A percentile compares a stretch with the other conserved stretches of the same genome.
Conservation (phyloP, 352 stramenopile genomes). For the Phytophthora megakarya region DNA sequence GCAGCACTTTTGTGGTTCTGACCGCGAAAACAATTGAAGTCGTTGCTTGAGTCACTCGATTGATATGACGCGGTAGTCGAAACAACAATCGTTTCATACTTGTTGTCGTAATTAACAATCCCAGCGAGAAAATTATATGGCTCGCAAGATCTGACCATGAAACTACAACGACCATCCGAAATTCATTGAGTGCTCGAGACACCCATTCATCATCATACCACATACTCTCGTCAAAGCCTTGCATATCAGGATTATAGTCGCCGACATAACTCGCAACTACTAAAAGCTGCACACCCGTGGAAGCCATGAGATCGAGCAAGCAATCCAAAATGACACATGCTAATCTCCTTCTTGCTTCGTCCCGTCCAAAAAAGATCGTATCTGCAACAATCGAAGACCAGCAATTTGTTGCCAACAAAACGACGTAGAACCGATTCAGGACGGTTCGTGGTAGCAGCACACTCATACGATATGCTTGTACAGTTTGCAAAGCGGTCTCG, state of each 20-base stretch:
- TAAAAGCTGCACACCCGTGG: constrained; percentile 21
- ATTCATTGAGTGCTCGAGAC: constrained; percentile 30
- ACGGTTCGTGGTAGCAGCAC: constrained; percentile 20
- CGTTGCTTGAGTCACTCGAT: constrained; percentile 3
- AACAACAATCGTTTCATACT: constrained; percentile 34
- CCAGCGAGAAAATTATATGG: constrained; percentile 26
- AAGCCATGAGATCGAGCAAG: constrained; percentile 26
- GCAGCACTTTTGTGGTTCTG: not conserved
- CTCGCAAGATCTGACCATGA: constrained; percentile 34
- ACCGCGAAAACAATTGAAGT: constrained; percentile 10
- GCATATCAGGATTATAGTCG: constrained; percentile 10
- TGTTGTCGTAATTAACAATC: constrained; percentile 24
- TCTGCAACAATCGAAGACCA: constrained; percentile 24
- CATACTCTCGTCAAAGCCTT: constrained; percentile 16
- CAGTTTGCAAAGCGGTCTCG: constrained; percentile 31
- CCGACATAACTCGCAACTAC: constrained; percentile 19
- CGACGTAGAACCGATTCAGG: constrained; percentile 42
- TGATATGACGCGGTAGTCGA: constrained; percentile 1
- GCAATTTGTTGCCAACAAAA: constrained; percentile 31
- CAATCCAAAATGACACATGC: constrained; percentile 28
- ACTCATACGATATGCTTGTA: constrained; percentile 40
- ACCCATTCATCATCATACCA: constrained; percentile 44
- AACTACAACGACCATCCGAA: constrained; percentile 32
- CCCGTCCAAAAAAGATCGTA: constrained; percentile 3
- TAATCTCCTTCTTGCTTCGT: constrained; percentile 24